Conservation (phyloP, 768 basidiomycete species). For the Xanthoconium stramineum region DNA sequence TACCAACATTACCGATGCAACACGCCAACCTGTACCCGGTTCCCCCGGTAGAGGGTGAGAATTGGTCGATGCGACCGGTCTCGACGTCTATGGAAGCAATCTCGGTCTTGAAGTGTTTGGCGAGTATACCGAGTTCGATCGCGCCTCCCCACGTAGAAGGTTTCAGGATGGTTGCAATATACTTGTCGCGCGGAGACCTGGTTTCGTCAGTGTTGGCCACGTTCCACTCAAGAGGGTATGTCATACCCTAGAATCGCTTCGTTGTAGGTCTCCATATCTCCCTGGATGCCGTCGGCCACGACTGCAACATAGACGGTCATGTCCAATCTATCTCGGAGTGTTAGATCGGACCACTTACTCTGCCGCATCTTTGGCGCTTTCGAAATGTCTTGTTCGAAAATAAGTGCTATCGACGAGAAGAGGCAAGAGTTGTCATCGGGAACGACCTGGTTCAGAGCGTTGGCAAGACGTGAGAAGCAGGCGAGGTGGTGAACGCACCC, state of each 20-base stretch:
- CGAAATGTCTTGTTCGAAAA: conserved; percentile 81
- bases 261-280: conserved; percentile 67
- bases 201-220: neutral
- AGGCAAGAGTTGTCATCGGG: conserved; percentile 98
- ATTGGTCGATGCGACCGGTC: conserved; percentile 84
- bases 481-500: conserved; percentile 38
- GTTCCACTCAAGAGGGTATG: neutral
- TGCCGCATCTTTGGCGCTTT: conserved; percentile 69
- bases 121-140: conserved; percentile 86
- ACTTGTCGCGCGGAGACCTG: conserved; percentile 60
- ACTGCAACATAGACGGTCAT: conserved; percentile 43
- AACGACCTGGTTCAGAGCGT: conserved; percentile 51
- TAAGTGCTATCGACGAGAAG: conserved; percentile 80
- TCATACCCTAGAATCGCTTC: conserved; percentile 85
- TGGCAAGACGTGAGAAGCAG: conserved; percentile 1
- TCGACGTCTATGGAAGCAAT: conserved; percentile 91
- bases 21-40: conserved; percentile 30
- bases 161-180: conserved; percentile 78
- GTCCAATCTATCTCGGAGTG: neutral
- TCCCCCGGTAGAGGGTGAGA: conserved; percentile 43
- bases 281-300: conserved; percentile 77
- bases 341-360: conserved; percentile 43
- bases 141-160: conserved; percentile 92
- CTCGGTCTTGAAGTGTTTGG: conserved; percentile 78
- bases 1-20: neutral